Evolutionary conservation across 75 land plant genomes (phyloP).

Genomic region (Cupressus sempervirens): DNA sequence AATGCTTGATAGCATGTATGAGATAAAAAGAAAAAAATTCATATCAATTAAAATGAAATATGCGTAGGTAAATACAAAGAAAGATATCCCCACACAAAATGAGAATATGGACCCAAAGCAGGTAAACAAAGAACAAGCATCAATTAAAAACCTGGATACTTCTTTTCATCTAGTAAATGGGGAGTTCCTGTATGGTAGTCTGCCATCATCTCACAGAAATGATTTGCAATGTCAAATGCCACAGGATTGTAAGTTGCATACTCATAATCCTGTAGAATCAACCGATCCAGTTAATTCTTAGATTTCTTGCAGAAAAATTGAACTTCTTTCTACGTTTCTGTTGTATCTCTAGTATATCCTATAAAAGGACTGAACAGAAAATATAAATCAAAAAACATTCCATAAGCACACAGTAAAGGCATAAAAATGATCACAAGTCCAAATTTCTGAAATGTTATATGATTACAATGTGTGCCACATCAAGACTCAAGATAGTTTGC

Average conservation of each 20-base stretch:
- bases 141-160: conserved; percentile 32
- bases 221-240: conserved; percentile 53
- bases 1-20: neutral
- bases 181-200: conserved; percentile 42
- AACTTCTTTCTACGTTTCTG: neutral
- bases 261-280: conserved; percentile 44
- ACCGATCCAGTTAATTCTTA: neutral
- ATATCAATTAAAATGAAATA: conserved; percentile 1
- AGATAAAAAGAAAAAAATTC: neutral
- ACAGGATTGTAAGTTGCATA: conserved; percentile 54
- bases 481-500: neutral
- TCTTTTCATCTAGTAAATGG: conserved; percentile 27
- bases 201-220: conserved; percentile 57
- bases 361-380: neutral
- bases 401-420: neutral
- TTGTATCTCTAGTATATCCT: conserved; percentile 1
- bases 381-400: neutral
- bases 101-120: neutral
- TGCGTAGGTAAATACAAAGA: neutral
- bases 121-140: neutral
- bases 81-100: neutral
- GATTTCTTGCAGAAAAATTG: neutral
- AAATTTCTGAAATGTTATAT: neutral
- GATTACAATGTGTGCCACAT: neutral
- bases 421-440: neutral